Conservation (phyloP, 345 rosid genomes). For the Ceriops decandra region DNA sequence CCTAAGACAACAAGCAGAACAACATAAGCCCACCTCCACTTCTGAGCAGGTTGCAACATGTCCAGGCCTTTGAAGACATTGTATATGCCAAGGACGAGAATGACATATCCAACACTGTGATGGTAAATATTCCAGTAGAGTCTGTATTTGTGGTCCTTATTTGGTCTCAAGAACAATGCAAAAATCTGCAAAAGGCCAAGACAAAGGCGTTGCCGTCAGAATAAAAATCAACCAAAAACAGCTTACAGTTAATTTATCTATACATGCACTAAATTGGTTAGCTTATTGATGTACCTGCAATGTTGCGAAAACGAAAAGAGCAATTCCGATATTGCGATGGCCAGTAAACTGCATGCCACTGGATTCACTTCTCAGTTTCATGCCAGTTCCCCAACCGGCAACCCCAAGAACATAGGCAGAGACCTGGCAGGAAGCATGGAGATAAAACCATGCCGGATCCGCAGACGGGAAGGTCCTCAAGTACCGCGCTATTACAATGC, state of each 20-base stretch:
- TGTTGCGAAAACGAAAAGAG: slow-evolving; percentile 65
- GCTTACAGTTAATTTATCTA: background rate
- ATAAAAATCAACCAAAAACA: background rate
- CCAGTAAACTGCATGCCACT: slow-evolving; percentile 26
- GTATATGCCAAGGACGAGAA: slow-evolving; percentile 53
- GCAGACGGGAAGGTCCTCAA: slow-evolving; percentile 60
- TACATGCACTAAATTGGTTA: background rate
- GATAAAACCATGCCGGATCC: slow-evolving; percentile 88
- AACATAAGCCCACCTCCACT: slow-evolving; percentile 56
- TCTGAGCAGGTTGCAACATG: slow-evolving; percentile 53
- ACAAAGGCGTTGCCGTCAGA: slow-evolving; percentile 7
- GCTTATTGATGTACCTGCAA: slow-evolving; percentile 49
- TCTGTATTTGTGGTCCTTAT: slow-evolving; percentile 77
- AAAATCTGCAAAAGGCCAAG: slow-evolving; percentile 44
- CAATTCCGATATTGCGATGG: slow-evolving; percentile 71
- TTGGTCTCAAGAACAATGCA: slow-evolving; percentile 70
- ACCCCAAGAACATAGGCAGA: slow-evolving; percentile 75
- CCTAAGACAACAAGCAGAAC: slow-evolving; percentile 44
- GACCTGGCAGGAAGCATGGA: slow-evolving; percentile 64
- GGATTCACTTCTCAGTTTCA: slow-evolving; percentile 78
- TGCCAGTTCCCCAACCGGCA: slow-evolving; percentile 89
- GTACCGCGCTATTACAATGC: slow-evolving; percentile 68
- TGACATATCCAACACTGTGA: slow-evolving; percentile 59
- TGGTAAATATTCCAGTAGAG: slow-evolving; percentile 82
- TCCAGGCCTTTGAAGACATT: slow-evolving; percentile 70